phyloP scores from a whole-genome alignment of 2,329 filamentous ascomycete genomes.

The Pyricularia sp. region DNA sequence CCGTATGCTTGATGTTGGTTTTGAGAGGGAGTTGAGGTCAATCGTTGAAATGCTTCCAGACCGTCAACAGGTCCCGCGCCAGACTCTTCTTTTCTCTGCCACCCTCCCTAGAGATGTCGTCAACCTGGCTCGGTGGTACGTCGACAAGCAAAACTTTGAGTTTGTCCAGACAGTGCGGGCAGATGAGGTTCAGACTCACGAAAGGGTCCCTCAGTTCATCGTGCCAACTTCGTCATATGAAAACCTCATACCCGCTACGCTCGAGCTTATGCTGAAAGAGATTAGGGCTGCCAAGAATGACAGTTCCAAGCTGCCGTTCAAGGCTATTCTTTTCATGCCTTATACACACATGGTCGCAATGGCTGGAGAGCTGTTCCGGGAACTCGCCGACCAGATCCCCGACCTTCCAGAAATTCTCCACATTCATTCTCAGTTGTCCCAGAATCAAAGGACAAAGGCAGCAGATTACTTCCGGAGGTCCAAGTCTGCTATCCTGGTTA shows the following conservation, averaged over 20 bases:
- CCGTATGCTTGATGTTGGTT: constrained; percentile 95
- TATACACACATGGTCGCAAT: constrained; percentile 47
- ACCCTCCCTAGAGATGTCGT: constrained; percentile 83
- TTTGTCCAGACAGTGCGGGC: constrained; percentile 82
- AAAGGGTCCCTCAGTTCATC: constrained; percentile 71
- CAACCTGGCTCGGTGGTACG: constrained; percentile 63
- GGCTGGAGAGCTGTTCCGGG: constrained; percentile 44
- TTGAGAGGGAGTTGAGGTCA: constrained; percentile 53
- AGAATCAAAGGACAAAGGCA: constrained; percentile 57
- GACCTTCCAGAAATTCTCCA: constrained; percentile 34
- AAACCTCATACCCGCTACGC: constrained; percentile 66
- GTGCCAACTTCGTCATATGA: constrained; percentile 59
- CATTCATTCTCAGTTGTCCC: constrained; percentile 74
- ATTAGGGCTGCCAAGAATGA: constrained; percentile 27
- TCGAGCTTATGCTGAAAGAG: constrained; percentile 64
- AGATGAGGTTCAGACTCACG: constrained; percentile 77
- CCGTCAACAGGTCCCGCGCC: constrained; percentile 54
- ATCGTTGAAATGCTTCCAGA: constrained; percentile 57
- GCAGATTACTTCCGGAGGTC: constrained; percentile 63
- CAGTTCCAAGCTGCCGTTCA: constrained; percentile 56
- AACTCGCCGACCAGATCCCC: constrained; percentile 28
- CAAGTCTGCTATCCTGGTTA: constrained; percentile 58
- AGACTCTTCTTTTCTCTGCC: constrained; percentile 92
- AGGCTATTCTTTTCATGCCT: constrained; percentile 90
- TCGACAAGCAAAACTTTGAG: constrained; percentile 72